Percentiles rank a stretch among this genome's conserved stretches.
Conservation (phyloP, 2,329 filamentous ascomycete species). For the Alternaria sp. region DNA sequence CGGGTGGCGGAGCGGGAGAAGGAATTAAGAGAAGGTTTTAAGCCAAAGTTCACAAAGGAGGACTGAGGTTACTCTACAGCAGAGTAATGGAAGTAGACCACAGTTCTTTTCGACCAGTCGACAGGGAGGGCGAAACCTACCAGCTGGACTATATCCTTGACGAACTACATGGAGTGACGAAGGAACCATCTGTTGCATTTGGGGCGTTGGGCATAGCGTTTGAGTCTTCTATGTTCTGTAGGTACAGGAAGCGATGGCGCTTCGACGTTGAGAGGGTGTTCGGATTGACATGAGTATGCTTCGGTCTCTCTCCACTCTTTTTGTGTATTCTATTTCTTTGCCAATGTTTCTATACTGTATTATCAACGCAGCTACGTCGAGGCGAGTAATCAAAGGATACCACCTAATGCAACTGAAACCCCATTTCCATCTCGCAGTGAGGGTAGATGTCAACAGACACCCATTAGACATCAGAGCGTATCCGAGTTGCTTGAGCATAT, state of each 20-base stretch:
- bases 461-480: background rate
- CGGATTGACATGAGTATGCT: constrained; percentile 15
- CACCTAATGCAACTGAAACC: background rate
- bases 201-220: constrained; percentile 39
- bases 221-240: constrained; percentile 16
- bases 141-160: background rate
- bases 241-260: constrained; percentile 20
- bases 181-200: constrained; percentile 27
- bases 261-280: constrained; percentile 9
- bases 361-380: constrained; percentile 14
- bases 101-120: background rate
- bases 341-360: constrained; percentile 30
- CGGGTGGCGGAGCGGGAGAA: constrained; percentile 77
- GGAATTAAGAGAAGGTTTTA: constrained; percentile 85
- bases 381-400: background rate
- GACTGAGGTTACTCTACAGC: constrained; percentile 52
- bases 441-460: background rate
- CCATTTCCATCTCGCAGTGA: background rate
- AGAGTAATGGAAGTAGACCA: background rate
- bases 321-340: constrained; percentile 14
- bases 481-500: background rate
- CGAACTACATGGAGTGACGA: constrained; percentile 3
- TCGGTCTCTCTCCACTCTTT: constrained; percentile 28
- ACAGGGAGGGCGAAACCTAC: background rate
- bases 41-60: constrained; percentile 91